phyloP scores from a whole-genome alignment of 2,329 filamentous ascomycete species.

The Teratosphaeria gauchensis region DNA sequence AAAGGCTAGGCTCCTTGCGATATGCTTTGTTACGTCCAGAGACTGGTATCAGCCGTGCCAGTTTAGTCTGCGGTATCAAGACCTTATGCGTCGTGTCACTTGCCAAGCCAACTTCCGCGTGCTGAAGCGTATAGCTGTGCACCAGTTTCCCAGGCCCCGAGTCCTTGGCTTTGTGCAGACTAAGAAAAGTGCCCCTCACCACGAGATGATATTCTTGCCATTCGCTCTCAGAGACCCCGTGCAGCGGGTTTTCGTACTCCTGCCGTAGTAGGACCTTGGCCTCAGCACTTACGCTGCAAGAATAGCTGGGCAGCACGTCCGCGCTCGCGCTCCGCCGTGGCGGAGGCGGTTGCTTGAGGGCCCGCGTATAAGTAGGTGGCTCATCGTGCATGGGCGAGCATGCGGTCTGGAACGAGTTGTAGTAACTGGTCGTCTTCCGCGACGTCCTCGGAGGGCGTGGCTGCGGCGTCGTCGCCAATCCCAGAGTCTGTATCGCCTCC shows the following conservation, averaged over 20 bases:
- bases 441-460: conserved; percentile 6
- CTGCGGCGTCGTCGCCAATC: background rate
- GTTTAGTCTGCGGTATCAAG: conserved; percentile 33
- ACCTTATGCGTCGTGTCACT: conserved; percentile 57
- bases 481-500: background rate
- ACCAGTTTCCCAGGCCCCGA: conserved; percentile 49
- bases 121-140: conserved; percentile 60
- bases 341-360: conserved; percentile 9
- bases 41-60: conserved; percentile 36
- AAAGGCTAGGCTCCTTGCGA: conserved; percentile 38
- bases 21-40: conserved; percentile 30
- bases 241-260: conserved; percentile 25
- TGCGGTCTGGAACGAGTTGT: conserved; percentile 26
- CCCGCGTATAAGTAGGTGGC: conserved; percentile 24
- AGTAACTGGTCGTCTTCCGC: conserved; percentile 23
- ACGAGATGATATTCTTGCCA: conserved; percentile 46
- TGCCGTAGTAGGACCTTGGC: conserved; percentile 24
- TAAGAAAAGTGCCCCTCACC: conserved; percentile 59
- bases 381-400: conserved; percentile 20
- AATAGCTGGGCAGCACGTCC: conserved; percentile 25
- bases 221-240: conserved; percentile 18
- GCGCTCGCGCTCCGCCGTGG: conserved; percentile 7
- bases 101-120: conserved; percentile 66
- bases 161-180: conserved; percentile 53
- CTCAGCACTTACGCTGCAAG: conserved; percentile 23